phyloP scores from a whole-genome alignment of 1,139 yeast genomes.

The Suhomyces kunorum region DNA sequence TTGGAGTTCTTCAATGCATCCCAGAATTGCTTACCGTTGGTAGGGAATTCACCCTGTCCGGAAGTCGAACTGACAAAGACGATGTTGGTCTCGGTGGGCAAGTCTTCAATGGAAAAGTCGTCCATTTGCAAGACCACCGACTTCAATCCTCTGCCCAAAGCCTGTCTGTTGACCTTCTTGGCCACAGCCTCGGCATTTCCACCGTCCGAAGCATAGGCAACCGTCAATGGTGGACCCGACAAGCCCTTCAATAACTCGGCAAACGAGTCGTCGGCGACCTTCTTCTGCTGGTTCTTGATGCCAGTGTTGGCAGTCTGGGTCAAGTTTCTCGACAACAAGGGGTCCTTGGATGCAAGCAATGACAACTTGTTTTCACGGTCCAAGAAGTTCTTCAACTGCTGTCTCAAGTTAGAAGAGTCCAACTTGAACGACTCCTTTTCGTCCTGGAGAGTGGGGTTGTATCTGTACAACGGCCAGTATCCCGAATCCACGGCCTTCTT shows the following conservation, averaged over 20 bases:
- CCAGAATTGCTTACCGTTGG: slow-evolving; percentile 91
- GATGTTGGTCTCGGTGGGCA: slow-evolving; percentile 78
- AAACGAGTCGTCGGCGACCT: slow-evolving; percentile 76
- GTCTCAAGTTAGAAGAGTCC: slow-evolving; percentile 80
- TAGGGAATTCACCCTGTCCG: slow-evolving; percentile 98
- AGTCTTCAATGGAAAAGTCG: slow-evolving; percentile 77
- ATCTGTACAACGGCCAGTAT: slow-evolving; percentile 93
- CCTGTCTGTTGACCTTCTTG: slow-evolving; percentile 79
- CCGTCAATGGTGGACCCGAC: slow-evolving; percentile 89
- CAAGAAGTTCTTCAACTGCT: slow-evolving; percentile 74
- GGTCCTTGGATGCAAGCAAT: slow-evolving; percentile 67
- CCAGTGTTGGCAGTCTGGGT: slow-evolving; percentile 60
- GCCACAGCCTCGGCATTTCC: slow-evolving; percentile 89
- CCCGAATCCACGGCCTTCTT: slow-evolving; percentile 91
- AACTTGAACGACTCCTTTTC: slow-evolving; percentile 64
- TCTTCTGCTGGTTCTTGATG: slow-evolving; percentile 59
- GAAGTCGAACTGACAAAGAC: slow-evolving; percentile 86
- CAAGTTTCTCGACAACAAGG: slow-evolving; percentile 76
- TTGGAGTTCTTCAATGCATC: slow-evolving; percentile 70
- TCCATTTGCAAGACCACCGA: slow-evolving; percentile 80
- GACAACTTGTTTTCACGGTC: slow-evolving; percentile 89
- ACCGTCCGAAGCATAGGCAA: slow-evolving; percentile 93
- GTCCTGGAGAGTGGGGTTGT: slow-evolving; percentile 58
- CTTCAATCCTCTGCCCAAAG: slow-evolving; percentile 83
- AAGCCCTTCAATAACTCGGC: slow-evolving; percentile 78